These are phyloP conservation scores for Capsella rubella DNA, from an alignment of 441 rosid species.

Conservation along the genomic window DNA sequence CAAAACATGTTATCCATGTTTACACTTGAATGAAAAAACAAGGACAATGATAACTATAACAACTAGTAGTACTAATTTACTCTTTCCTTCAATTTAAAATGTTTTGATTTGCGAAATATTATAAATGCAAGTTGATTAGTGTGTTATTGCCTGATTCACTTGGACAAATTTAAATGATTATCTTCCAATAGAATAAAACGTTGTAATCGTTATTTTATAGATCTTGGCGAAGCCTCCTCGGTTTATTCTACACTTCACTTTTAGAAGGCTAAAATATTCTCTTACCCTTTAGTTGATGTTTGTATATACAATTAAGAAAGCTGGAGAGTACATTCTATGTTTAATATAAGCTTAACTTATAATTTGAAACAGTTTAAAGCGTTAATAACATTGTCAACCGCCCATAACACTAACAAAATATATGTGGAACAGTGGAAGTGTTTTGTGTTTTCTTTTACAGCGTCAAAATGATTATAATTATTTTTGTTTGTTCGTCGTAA, in stretches of 20 bases:
- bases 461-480: neutral
- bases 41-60: neutral
- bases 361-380: neutral
- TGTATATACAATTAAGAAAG: neutral
- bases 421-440: neutral
- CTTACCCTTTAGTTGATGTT: neutral
- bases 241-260: conserved; percentile 15
- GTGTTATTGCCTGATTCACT: conserved; percentile 18
- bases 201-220: neutral
- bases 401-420: neutral
- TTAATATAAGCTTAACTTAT: neutral
- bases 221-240: conserved; percentile 33
- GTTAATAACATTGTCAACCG: neutral
- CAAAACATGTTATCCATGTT: neutral
- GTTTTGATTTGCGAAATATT: neutral
- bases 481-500: neutral
- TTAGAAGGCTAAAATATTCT: conserved; percentile 7
- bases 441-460: neutral
- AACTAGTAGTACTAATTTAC: neutral
- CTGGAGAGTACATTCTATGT: neutral
- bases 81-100: neutral
- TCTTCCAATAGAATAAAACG: neutral
- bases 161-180: conserved; percentile 10
- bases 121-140: conserved; percentile 13
- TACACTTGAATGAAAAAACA: neutral